These are phyloP conservation scores for Rauvolfia tetraphylla DNA, from an alignment of 257 asterid species.

Conservation along the genomic window DNA sequence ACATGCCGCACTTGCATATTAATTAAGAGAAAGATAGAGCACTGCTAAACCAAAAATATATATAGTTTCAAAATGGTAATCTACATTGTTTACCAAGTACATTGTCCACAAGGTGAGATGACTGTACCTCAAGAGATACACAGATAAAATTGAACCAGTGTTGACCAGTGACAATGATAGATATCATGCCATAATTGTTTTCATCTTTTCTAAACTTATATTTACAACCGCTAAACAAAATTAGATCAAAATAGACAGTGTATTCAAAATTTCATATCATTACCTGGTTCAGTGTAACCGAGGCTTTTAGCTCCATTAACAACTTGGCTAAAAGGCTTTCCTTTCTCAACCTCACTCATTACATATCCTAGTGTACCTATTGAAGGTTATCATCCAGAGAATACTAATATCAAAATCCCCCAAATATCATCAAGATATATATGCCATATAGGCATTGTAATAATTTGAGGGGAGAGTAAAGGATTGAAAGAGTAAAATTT, in stretches of 20 bases:
- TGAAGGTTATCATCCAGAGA: constrained; percentile 17
- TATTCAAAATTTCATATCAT: constrained; percentile 5
- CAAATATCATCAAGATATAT: constrained; percentile 16
- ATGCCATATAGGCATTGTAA: constrained; percentile 7
- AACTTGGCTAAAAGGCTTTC: constrained; percentile 82
- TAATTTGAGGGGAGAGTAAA: constrained; percentile 13
- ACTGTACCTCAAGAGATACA: background rate
- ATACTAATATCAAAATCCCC: constrained; percentile 13
- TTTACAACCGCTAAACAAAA: background rate
- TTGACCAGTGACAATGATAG: background rate
- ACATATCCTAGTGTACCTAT: constrained; percentile 95
- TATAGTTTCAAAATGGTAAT: background rate
- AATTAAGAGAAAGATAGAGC: background rate
- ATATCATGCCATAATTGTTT: background rate
- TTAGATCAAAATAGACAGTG: constrained; percentile 2
- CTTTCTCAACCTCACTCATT: constrained; percentile 91
- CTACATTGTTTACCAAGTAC: background rate
- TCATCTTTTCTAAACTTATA: background rate
- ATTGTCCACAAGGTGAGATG: background rate
- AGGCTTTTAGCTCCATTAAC: constrained; percentile 77
- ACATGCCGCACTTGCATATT: background rate
- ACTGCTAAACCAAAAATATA: background rate
- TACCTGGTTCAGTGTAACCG: constrained; percentile 98
- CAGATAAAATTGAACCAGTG: background rate
- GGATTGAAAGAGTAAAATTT: background rate